Base-by-base conservation (phyloP, 768 basidiomycete genomes). In the Leccinum uliginosum region DNA sequence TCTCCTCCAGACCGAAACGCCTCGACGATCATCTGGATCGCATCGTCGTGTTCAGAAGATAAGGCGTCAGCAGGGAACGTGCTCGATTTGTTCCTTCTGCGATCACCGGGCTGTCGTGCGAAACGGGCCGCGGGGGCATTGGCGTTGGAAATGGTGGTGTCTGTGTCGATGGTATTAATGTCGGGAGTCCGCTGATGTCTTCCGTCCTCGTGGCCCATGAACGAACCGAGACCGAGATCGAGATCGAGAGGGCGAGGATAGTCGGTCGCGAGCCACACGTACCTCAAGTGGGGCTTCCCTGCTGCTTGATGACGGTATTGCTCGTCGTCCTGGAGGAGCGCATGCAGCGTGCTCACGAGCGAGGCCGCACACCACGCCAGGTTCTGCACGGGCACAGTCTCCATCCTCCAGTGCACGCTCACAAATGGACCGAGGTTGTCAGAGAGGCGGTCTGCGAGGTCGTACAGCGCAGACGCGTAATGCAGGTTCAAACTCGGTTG, bases 211-310 rank as follows among this genome's bases (percentile, higher is more conserved):
- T 32, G 30, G 10, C 47, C 24, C 19, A 27, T 6, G 27, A 49
- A 53, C 1, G 55, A 26, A 9, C 43, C 6, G 30, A 32, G 30
- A 12, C 10, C 4, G 9, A 30, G 29, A 10, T 9, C 1, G 29
- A 30, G 29, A 30, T 11, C 10, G 19, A 65, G 60, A 26, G 57
- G 50, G 3, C 54, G 53, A n/a, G 82, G 80, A 60, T 82, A 76
- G 63, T 86, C 84, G 23, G 79, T 83, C 3, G 81, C 81, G 50
- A 86, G 72, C 80, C 81, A 86, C 2, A 85, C 74, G 12, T 73
- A 75, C 9, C 62, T 62, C 29, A 83, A 64, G 34, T 58, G 30
- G 12, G 30, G 30, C 30, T 30, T 30, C 30, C 30, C 0, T 0
- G 24, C 24, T 26, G 24, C 24, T 26, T 56, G 4, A 38, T 57